Conservation (phyloP, 2,329 filamentous ascomycete species). For the Colletotrichum destructivum region DNA sequence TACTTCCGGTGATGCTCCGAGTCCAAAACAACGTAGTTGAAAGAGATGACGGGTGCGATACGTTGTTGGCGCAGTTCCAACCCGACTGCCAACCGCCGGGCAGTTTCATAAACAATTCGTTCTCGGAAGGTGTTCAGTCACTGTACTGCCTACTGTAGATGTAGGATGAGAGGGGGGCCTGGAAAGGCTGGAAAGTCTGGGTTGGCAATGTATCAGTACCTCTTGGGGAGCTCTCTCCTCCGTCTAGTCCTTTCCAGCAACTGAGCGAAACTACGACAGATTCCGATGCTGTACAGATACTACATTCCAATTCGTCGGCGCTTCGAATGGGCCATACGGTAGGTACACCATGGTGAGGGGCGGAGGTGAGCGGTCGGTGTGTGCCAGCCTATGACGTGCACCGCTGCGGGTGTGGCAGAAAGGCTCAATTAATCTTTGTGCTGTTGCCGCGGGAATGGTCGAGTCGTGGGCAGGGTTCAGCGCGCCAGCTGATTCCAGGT, state of each 20-base stretch:
- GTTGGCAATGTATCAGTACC: slow-evolving; percentile 21
- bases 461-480: slow-evolving; percentile 30
- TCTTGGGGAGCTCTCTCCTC: not conserved
- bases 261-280: slow-evolving; percentile 2
- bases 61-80: too few species aligned
- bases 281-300: slow-evolving; percentile 3
- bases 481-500: slow-evolving; percentile 35
- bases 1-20: too few species aligned
- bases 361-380: slow-evolving; percentile 18
- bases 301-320: slow-evolving; percentile 15
- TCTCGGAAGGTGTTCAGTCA: slow-evolving; percentile 12
- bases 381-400: slow-evolving; percentile 29
- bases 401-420: slow-evolving; percentile 14
- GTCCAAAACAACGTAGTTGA: too few species aligned
- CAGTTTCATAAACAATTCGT: not conserved
- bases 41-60: too few species aligned
- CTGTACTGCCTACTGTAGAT: slow-evolving; percentile 17
- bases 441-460: slow-evolving; percentile 22
- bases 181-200: slow-evolving; percentile 13
- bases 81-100: too few species aligned
- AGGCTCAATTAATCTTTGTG: slow-evolving; percentile 14
- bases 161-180: slow-evolving; percentile 18
- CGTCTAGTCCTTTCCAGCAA: not conserved
- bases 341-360: not conserved
- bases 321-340: slow-evolving; percentile 2